phyloP scores from a whole-genome alignment of 2,329 filamentous ascomycete species.

The Neopestalotiopsis sp. region DNA sequence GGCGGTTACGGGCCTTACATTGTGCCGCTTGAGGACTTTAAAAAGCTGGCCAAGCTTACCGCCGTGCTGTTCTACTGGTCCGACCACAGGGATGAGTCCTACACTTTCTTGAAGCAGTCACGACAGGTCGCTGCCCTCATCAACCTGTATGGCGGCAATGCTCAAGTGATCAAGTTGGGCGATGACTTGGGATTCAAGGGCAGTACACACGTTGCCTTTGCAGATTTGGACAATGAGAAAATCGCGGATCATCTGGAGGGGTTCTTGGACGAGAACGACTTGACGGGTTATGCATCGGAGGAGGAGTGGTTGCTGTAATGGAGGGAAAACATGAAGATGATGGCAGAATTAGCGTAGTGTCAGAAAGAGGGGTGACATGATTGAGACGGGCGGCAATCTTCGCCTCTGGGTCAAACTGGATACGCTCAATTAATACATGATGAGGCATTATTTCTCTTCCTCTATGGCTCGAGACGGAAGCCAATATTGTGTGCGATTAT shows the following conservation, averaged over 20 bases:
- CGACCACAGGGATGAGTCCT: slow-evolving; percentile 30
- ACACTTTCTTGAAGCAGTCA: slow-evolving; percentile 26
- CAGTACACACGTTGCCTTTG: slow-evolving; percentile 34
- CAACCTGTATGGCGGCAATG: slow-evolving; percentile 35
- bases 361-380: too few species aligned
- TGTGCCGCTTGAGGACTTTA: slow-evolving; percentile 32
- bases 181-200: slow-evolving; percentile 32
- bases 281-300: neutral
- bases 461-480: too few species aligned
- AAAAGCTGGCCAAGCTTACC: slow-evolving; percentile 29
- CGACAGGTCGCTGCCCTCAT: slow-evolving; percentile 29
- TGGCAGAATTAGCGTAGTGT: too few species aligned
- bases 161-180: slow-evolving; percentile 28
- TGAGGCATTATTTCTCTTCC: too few species aligned
- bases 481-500: too few species aligned
- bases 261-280: slow-evolving; percentile 21
- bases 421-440: too few species aligned
- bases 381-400: too few species aligned
- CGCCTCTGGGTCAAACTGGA: too few species aligned
- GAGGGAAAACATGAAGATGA: too few species aligned
- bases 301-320: too few species aligned
- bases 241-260: slow-evolving; percentile 32
- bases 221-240: slow-evolving; percentile 35
- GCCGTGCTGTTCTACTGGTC: slow-evolving; percentile 33
- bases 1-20: slow-evolving; percentile 29